phyloP scores from a whole-genome alignment of 306 rosid genomes.

The Corylus heterophylla region DNA sequence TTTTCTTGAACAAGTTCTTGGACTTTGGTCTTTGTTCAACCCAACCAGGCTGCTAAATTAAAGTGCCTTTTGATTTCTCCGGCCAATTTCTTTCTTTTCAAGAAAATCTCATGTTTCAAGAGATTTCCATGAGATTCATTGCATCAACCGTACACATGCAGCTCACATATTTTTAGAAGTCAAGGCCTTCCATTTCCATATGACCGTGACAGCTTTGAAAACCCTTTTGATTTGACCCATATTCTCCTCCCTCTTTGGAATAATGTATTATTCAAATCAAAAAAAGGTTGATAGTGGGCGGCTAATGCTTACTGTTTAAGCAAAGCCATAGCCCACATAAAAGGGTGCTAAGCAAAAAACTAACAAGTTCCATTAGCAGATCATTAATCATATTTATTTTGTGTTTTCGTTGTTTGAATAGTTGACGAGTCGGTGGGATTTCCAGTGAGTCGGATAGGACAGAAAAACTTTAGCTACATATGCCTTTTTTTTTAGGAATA shows the following conservation, averaged over 20 bases:
- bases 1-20: neutral
- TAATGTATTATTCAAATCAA: conserved; percentile 13
- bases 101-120: no score
- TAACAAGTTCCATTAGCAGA: conserved; percentile 11
- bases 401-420: neutral
- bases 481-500: neutral
- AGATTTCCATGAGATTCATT: no score
- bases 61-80: no score
- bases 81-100: no score
- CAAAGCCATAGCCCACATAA: conserved; percentile 7
- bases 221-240: neutral
- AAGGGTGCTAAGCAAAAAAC: neutral
- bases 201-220: conserved; percentile 39
- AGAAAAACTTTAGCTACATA: neutral
- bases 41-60: neutral
- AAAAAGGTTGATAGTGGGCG: conserved; percentile 16
- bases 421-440: neutral
- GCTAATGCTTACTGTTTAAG: conserved; percentile 25
- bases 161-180: conserved; percentile 2
- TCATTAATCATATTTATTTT: neutral
- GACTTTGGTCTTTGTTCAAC: neutral
- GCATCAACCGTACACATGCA: no score
- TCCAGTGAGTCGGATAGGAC: neutral
- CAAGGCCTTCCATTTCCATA: neutral
- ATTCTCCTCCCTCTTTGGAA: conserved; percentile 26